Percentiles rank a stretch among this genome's conserved stretches.
Conservation (phyloP, 2,329 filamentous ascomycete genomes). For the Paecilomyces fulvus region DNA sequence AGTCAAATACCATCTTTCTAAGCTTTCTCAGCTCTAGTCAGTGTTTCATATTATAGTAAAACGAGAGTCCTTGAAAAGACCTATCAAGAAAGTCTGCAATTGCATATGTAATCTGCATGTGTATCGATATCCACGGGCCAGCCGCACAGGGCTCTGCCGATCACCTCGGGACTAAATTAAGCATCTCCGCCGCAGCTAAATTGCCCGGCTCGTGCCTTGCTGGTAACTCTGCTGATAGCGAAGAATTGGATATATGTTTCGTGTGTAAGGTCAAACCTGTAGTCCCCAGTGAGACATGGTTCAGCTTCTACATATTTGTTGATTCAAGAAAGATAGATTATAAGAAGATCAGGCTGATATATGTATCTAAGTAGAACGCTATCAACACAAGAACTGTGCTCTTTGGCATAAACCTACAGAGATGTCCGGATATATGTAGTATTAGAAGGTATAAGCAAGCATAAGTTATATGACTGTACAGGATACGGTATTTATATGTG, state of each 20-base stretch:
- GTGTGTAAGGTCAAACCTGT: too few species aligned
- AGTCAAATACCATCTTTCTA: background rate
- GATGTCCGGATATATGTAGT: too few species aligned
- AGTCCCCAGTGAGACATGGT: too few species aligned
- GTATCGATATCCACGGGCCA: slow-evolving; percentile 49
- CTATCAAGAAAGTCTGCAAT: too few species aligned
- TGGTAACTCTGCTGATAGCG: slow-evolving; percentile 15
- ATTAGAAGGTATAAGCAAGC: too few species aligned
- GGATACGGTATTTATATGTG: background rate
- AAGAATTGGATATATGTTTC: slow-evolving; percentile 16
- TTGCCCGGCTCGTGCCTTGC: slow-evolving; percentile 30
- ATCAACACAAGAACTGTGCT: too few species aligned
- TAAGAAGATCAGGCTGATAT: too few species aligned
- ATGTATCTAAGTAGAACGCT: too few species aligned
- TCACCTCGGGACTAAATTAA: slow-evolving; percentile 47
- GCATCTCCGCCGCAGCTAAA: slow-evolving; percentile 41
- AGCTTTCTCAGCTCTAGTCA: background rate
- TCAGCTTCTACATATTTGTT: too few species aligned
- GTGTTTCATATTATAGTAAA: background rate
- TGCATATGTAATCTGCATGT: too few species aligned
- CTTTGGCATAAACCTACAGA: too few species aligned
- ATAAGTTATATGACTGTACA: background rate
- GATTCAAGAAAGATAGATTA: too few species aligned
- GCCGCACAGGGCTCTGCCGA: slow-evolving; percentile 48
- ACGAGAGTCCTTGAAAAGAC: background rate